Conservation (phyloP, 495 filamentous ascomycete genomes). For the Penicillium chermesinum region DNA sequence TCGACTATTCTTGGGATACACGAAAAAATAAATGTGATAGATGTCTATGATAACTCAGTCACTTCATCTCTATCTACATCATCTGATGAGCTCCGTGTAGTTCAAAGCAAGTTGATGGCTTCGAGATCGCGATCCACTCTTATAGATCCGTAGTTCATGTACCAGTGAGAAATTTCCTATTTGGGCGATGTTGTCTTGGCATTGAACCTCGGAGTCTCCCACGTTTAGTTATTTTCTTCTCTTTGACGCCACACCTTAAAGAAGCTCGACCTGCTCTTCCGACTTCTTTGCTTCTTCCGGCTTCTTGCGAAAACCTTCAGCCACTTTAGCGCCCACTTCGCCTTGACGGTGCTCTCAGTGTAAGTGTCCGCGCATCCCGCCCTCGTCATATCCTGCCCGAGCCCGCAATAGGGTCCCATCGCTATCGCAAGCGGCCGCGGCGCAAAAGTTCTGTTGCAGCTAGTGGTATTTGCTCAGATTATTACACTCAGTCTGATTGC, state of each 20-base stretch:
- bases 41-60: too few relatives aligned
- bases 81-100: too few relatives aligned
- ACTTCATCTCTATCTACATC: too few relatives aligned
- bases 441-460: neutral
- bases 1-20: conserved; percentile 16
- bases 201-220: conserved; percentile 20
- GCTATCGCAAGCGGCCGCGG: conserved; percentile 9
- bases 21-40: conserved; percentile 7
- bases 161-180: conserved; percentile 20
- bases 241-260: conserved; percentile 2
- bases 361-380: conserved; percentile 17
- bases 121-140: neutral
- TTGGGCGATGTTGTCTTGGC: conserved; percentile 23
- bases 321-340: neutral
- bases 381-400: conserved; percentile 5
- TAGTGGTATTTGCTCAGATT: too few relatives aligned
- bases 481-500: too few relatives aligned
- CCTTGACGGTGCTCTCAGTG: conserved; percentile 2
- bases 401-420: neutral
- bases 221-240: conserved; percentile 7
- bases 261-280: neutral
- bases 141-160: neutral
- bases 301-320: neutral
- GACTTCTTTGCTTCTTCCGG: neutral
- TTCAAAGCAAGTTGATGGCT: too few relatives aligned